Evolutionary conservation across 1,139 yeast species (phyloP), one percentile per base, ranked within the genome.

Genomic region (Saccharomycopsis hybrid): DNA sequence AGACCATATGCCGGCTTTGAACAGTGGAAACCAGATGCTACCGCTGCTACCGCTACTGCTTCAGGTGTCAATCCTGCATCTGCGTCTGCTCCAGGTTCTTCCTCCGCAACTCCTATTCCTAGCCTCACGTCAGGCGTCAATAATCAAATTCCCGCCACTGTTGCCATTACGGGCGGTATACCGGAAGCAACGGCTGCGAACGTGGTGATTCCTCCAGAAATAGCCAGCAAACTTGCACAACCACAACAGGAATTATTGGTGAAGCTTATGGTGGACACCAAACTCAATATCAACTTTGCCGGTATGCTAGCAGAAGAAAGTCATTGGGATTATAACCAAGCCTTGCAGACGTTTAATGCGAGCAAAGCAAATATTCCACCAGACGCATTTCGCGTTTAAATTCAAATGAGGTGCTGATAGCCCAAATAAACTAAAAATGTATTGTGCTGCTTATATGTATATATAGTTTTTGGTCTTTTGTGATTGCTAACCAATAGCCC

Each of bases 271-370:
- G 65, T 76, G 45, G 89, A 85, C 57, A 92, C 97, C 0, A 79
- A 82, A 51, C 70, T 92, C 57, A 89, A 78, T 58, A 72, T 86
- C 29, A 85, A 85, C 59, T 92, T 82, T 64, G 87, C 94, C 1
- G 68, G 82, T 36, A 80, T 90, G 88, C 75, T 94, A 47, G 85
- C 92, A 49, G 90, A 89, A 62, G 96, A 89, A 64, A 88, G 96
- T 60, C 75, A 78, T 51, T 90, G 95, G 90, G 85, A 87, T 65
- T 82, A 78, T 59, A 81, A 78, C 46, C 76, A 71, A 53, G 90
- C 96, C 41, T 70, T 80, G 27, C 73, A 74, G 46, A 82, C 87
- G 55, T 92, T 90, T 67, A 78, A 80, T 59, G 80, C 77, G 57
- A 83, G 88, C 35, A 68, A 70, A 25, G 65, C 65, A 29, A 73